Evolutionary conservation across 1,139 yeast genomes (phyloP).

Genomic region (Zhuliangozyma parablackwelliae): DNA sequence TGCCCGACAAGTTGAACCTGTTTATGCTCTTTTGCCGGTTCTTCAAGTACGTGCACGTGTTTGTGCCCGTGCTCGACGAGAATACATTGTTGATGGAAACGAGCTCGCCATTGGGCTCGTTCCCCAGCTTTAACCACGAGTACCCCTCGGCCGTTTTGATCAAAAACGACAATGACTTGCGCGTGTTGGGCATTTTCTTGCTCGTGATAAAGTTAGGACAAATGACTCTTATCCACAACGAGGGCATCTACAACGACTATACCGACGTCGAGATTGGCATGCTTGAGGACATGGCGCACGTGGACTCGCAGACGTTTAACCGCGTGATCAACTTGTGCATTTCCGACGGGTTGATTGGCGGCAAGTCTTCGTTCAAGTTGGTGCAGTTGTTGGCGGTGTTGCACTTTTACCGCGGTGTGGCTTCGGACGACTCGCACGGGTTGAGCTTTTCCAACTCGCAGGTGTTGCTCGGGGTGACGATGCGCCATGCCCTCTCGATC

Average conservation of each 20-base stretch:
- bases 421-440: conserved; percentile 44
- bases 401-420: conserved; percentile 34
- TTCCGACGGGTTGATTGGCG: conserved; percentile 24
- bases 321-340: conserved; percentile 29
- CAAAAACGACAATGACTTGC: conserved; percentile 29
- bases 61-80: conserved; percentile 36
- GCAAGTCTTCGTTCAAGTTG: conserved; percentile 30
- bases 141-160: conserved; percentile 21
- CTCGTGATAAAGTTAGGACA: conserved; percentile 34
- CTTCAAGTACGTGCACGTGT: conserved; percentile 39
- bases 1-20: conserved; percentile 28
- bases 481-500: conserved; percentile 39
- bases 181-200: conserved; percentile 28
- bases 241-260: conserved; percentile 25
- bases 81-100: conserved; percentile 23
- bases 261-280: conserved; percentile 25
- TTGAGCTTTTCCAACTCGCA: conserved; percentile 42
- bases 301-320: conserved; percentile 21
- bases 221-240: conserved; percentile 38
- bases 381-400: conserved; percentile 31
- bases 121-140: conserved; percentile 19
- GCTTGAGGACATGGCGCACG: conserved; percentile 23
- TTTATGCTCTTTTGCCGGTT: conserved; percentile 30
- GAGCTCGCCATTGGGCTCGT: conserved; percentile 22
- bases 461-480: conserved; percentile 33